Evolutionary conservation across 2,329 filamentous ascomycete genomes (phyloP).

Genomic region (Talaromyces sp.): DNA sequence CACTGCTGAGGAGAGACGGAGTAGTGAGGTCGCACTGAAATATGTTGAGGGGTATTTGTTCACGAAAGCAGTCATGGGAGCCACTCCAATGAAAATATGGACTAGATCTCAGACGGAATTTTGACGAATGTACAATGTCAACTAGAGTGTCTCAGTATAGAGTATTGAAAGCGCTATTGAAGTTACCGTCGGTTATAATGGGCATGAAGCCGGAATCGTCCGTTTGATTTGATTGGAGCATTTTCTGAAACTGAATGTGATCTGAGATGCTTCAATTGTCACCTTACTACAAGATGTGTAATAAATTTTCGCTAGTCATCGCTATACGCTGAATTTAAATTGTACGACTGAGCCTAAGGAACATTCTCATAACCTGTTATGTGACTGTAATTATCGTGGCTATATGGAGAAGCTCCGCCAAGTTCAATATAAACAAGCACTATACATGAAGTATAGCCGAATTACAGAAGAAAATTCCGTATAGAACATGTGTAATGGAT

Average conservation of each 20-base stretch:
- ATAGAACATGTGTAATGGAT: neutral
- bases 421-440: neutral
- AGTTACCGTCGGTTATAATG: slow-evolving; percentile 3
- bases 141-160: neutral
- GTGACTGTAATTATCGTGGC: too few species aligned
- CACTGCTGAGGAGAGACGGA: neutral
- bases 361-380: neutral
- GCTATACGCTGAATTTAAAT: too few species aligned
- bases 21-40: neutral
- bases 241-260: neutral
- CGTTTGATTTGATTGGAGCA: slow-evolving; percentile 7
- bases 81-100: neutral
- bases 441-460: neutral
- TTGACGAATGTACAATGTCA: neutral
- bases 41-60: neutral
- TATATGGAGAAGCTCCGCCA: neutral
- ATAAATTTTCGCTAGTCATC: too few species aligned
- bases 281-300: too few species aligned
- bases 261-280: neutral
- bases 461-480: neutral
- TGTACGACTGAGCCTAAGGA: neutral
- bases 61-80: neutral
- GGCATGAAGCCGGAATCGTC: neutral
- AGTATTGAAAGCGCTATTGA: neutral
- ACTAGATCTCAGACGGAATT: too few species aligned